These are phyloP conservation scores for Aureobasidium sp. DNA, from an alignment of 2,329 filamentous ascomycete species.

Conservation along the genomic window DNA sequence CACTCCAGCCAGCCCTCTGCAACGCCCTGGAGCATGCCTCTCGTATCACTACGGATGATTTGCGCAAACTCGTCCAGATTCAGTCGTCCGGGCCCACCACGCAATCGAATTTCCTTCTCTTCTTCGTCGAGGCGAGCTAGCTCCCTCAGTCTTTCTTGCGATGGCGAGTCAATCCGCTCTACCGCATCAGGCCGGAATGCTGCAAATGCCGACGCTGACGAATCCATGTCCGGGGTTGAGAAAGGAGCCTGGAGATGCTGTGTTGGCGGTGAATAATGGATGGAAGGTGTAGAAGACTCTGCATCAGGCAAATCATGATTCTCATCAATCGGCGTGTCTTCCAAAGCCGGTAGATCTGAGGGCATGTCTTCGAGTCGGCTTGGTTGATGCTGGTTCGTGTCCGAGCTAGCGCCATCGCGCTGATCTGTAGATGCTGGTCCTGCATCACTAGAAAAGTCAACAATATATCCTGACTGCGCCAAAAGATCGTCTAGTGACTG, in stretches of 20 bases:
- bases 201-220: background rate
- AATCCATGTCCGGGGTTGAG: background rate
- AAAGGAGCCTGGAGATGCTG: constrained; percentile 3
- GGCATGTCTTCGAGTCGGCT: background rate
- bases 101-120: constrained; percentile 60
- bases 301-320: background rate
- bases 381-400: background rate
- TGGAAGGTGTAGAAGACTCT: background rate
- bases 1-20: constrained; percentile 85
- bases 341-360: background rate
- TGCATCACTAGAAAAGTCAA: background rate
- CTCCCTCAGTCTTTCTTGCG: constrained; percentile 36
- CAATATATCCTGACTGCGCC: constrained; percentile 17
- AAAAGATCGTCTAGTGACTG: constrained; percentile 39
- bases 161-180: background rate
- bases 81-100: constrained; percentile 74
- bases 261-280: background rate
- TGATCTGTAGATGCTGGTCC: background rate
- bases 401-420: background rate
- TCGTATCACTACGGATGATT: constrained; percentile 57
- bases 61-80: constrained; percentile 72
- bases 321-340: background rate
- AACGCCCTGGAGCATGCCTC: constrained; percentile 61
- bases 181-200: background rate
- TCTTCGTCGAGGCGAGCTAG: constrained; percentile 52